A percentile compares a stretch with the other conserved stretches of the same genome.
Conservation (phyloP, 1,284 basidiomycete genomes). For the Fomitiporia mediterranea region DNA sequence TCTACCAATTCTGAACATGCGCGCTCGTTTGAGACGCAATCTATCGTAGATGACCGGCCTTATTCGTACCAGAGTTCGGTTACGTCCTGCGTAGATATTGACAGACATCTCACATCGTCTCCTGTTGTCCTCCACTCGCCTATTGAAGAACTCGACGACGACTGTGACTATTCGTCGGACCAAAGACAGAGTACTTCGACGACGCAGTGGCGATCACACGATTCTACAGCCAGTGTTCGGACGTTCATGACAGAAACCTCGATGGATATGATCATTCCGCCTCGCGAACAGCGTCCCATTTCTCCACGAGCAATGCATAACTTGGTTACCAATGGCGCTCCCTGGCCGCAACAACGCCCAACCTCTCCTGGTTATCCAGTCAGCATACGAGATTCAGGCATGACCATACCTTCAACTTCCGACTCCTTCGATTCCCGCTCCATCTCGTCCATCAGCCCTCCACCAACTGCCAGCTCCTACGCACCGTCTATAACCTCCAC, state of each 20-base stretch:
- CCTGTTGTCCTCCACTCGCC: conserved; percentile 18
- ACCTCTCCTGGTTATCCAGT: conserved; percentile 8
- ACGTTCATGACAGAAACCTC: conserved; percentile 55
- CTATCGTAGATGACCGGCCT: conserved; percentile 2
- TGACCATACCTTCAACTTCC: conserved; percentile 12
- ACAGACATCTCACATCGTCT: conserved; percentile 20
- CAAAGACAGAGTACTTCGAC: background rate
- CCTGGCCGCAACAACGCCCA: conserved; percentile 9
- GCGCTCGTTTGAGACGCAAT: conserved; percentile 12
- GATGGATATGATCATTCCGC: conserved; percentile 49
- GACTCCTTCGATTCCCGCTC: background rate
- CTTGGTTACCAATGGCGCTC: conserved; percentile 28
- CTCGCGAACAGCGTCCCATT: conserved; percentile 22
- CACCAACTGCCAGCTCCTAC: background rate
- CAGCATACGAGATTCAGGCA: conserved; percentile 12
- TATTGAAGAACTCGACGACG: conserved; percentile 8
- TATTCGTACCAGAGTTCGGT: conserved; percentile 12
- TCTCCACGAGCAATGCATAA: conserved; percentile 28
- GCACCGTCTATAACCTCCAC: conserved; percentile 14
- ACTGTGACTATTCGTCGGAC: background rate
- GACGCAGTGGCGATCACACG: conserved; percentile 27
- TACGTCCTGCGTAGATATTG: conserved; percentile 16
- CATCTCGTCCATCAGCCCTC: background rate
- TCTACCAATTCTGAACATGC: conserved; percentile 1
- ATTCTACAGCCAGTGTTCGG: conserved; percentile 54